phyloP scores from a whole-genome alignment of 768 basidiomycete species.

The Porpolomopsis calyptriformis region DNA sequence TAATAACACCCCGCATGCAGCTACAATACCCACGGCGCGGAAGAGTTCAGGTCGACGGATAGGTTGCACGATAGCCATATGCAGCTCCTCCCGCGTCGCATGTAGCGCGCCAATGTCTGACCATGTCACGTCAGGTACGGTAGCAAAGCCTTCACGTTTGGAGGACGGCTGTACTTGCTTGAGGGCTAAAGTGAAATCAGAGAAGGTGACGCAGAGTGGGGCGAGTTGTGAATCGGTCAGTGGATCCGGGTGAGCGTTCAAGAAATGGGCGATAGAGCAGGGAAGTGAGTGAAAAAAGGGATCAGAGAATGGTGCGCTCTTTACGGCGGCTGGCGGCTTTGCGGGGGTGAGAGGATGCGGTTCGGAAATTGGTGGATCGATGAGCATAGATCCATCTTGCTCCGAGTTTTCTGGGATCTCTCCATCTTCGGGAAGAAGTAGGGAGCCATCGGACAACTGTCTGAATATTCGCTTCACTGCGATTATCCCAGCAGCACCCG shows the following conservation, averaged over 20 bases:
- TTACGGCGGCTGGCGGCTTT: constrained; percentile 6
- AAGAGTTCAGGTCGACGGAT: constrained; percentile 87
- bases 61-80: constrained; percentile 97
- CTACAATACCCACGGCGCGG: constrained; percentile 76
- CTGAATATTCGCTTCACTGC: constrained; percentile 96
- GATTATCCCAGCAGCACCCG: constrained; percentile 88
- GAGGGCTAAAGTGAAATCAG: constrained; percentile 77
- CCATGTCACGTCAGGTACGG: constrained; percentile 94
- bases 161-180: constrained; percentile 89
- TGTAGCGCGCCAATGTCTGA: constrained; percentile 89
- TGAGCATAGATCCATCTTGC: constrained; percentile 33
- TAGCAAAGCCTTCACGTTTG: constrained; percentile 95
- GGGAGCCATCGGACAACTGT: constrained; percentile 54
- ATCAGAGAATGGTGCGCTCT: constrained; percentile 13
- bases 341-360: constrained; percentile 6
- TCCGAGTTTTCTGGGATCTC: constrained; percentile 11
- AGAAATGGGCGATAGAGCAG: constrained; percentile 81
- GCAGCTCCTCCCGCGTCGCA: constrained; percentile 76
- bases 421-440: constrained; percentile 39
- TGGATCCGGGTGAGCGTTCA: constrained; percentile 75
- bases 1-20: constrained; percentile 87
- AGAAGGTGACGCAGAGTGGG: constrained; percentile 68
- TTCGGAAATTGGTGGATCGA: constrained; percentile 21
- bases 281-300: constrained; percentile 32
- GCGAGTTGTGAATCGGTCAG: constrained; percentile 69